phyloP scores from a whole-genome alignment of 2,329 filamentous ascomycete species.

The Sarocladiaceae sp. region DNA sequence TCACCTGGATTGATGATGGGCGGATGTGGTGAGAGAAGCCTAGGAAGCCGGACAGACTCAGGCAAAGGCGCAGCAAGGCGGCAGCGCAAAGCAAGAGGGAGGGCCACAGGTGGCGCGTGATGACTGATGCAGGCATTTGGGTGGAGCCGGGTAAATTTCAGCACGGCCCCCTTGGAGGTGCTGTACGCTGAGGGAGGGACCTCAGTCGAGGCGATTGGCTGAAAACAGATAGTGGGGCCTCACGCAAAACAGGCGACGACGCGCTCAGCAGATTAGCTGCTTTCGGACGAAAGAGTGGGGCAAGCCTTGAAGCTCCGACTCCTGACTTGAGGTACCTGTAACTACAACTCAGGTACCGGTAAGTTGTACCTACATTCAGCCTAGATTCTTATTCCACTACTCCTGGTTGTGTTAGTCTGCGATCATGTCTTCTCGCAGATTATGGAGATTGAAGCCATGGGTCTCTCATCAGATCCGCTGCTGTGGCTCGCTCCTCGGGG shows the following conservation, averaged over 20 bases:
- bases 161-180: slow-evolving; percentile 28
- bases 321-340: too few relatives aligned
- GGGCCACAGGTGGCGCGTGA: slow-evolving; percentile 34
- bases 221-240: slow-evolving; percentile 7
- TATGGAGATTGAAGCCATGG: neutral
- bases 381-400: too few relatives aligned
- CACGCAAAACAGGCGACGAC: slow-evolving; percentile 5
- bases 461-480: neutral
- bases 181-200: neutral
- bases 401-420: too few relatives aligned
- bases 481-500: neutral
- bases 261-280: neutral
- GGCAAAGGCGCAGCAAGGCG: slow-evolving; percentile 6
- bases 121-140: slow-evolving; percentile 39
- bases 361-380: too few relatives aligned
- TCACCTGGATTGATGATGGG: slow-evolving; percentile 44
- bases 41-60: slow-evolving; percentile 19
- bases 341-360: too few relatives aligned
- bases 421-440: too few relatives aligned
- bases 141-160: slow-evolving; percentile 37
- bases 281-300: neutral
- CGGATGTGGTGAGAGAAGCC: slow-evolving; percentile 36
- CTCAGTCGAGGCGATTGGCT: slow-evolving; percentile 8
- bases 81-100: slow-evolving; percentile 4
- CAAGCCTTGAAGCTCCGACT: too few relatives aligned